Evolutionary conservation across 331 rosid genomes (phyloP), one percentile per base, ranked within the genome.

Genomic region (Ulmus americana): DNA sequence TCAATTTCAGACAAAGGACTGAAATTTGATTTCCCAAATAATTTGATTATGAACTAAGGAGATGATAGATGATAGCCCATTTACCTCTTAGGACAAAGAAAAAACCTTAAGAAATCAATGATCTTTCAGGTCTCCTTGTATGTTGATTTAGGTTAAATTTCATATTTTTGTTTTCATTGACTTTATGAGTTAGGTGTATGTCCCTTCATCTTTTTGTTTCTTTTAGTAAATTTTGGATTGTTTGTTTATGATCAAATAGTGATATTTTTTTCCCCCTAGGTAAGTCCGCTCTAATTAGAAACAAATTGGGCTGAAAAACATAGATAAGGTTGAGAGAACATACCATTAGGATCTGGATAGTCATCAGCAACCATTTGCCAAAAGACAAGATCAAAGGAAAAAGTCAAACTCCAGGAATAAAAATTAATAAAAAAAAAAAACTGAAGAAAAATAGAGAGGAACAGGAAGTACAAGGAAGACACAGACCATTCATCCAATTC

Each of bases 341-440:
- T 83, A 83, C 86, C 86, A 76, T 83, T 81, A 70, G 86, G 88
- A 76, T 83, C 92, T 83, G 70, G 46, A 8, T 22, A 39, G 35
- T 47, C 13, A 41, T 8, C 67, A 22, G 5, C n/a, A 50, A 8
- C 42, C 50, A 65, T 68, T 76, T 74, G 72, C 40, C 54, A 72
- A 77, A 54, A 15, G 57, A 61, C 10, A 39, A 16, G 35, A 58
- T 22, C 35, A 22, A 22, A 22, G 1, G 2, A 22, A 22, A 22
- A 22, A 22, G 35, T 22, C 35, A 22, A 22, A 22, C 35, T 22
- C 35, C 35, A 39, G 14, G 8, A 15, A 55, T 4, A 38, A 12
- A 55, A 22, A 55, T 14, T 10, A 9, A 6, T 0, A 5, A 11
- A 52, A 0, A 14, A 9, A 16, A 18, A 14, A 3, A 59, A n/a